Conservation (phyloP, 139 green algal genomes). For the Yamagishiella unicocca region DNA sequence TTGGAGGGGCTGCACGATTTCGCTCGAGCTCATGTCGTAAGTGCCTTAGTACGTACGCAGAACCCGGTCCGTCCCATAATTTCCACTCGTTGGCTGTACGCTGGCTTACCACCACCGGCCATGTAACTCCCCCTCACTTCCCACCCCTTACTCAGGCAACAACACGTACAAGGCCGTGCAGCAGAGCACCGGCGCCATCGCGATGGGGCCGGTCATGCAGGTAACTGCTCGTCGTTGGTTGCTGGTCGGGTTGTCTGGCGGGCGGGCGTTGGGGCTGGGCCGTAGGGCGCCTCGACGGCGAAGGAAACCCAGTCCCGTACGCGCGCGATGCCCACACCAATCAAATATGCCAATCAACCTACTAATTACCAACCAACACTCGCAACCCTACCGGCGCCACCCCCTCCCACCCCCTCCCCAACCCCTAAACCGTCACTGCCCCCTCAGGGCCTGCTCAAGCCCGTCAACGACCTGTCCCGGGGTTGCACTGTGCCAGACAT, state of each 20-base stretch:
- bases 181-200: slow-evolving; percentile 82
- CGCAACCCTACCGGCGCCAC: too few species aligned
- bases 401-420: slow-evolving; percentile 18
- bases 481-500: slow-evolving; percentile 95
- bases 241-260: background rate
- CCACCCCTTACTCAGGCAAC: slow-evolving; percentile 65
- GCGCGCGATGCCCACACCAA: too few species aligned
- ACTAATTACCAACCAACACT: too few species aligned
- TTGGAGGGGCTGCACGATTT: too few species aligned
- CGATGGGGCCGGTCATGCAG: slow-evolving; percentile 92
- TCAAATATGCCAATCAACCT: too few species aligned
- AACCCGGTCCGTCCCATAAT: too few species aligned
- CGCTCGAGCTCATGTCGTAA: too few species aligned
- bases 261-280: background rate
- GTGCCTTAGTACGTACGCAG: too few species aligned
- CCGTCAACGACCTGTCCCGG: slow-evolving; percentile 93
- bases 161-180: slow-evolving; percentile 92
- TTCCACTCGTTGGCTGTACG: too few species aligned
- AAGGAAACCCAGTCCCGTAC: too few species aligned
- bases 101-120: background rate
- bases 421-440: too few species aligned
- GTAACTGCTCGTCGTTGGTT: background rate
- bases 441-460: slow-evolving; percentile 85
- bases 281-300: too few species aligned
- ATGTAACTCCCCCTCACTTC: background rate